Evolutionary conservation across 164 flowering plant species (phyloP), one percentile per base, ranked within the genome.

Genomic region (Protea cynaroides): DNA sequence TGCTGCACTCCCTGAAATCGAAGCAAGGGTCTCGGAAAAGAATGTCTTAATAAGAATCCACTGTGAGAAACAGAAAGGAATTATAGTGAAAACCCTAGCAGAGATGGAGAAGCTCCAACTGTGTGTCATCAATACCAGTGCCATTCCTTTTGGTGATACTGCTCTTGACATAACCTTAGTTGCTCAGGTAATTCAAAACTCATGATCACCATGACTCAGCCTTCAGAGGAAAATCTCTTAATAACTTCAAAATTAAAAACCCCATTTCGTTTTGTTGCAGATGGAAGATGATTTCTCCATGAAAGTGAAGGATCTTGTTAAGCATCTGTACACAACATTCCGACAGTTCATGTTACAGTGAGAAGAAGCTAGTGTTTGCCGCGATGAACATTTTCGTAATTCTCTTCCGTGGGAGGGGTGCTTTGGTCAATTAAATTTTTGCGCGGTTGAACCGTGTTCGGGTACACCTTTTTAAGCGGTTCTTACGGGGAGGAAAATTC

Each of bases 121-220:
- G 0, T 74, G 73, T 7, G 71, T 94, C 25, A 62, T 78, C 58
- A 88, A 78, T 66, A 84, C 83, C 72, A 83, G 75, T 71, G 71
- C 65, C 70, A 63, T 88, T 73, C 68, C 88, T 0, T 91, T 94
- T 58, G 90, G 89, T 8, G 69, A 55, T 37, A 83, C 79, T 15
- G 74, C 84, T 64, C 77, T 91, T 25, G 91, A 83, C 71, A 67
- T 91, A 3, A 88, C 90, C 12, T 68, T 95, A 25, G 65, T 84
- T 56, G 96, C 99, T 56, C 79, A 81, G 90, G 97, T 94, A 76
- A 71, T 15, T 34, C n/a, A n/a, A n/a, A n/a, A n/a, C n/a, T n/a
- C n/a, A n/a, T n/a, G n/a, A n/a, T n/a, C n/a, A n/a, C n/a, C n/a
- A n/a, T n/a, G n/a, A n/a, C n/a, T n/a, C n/a, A n/a, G n/a, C n/a